These are phyloP conservation scores for Ceriops decandra DNA, from an alignment of 345 rosid genomes.

Conservation along the genomic window DNA sequence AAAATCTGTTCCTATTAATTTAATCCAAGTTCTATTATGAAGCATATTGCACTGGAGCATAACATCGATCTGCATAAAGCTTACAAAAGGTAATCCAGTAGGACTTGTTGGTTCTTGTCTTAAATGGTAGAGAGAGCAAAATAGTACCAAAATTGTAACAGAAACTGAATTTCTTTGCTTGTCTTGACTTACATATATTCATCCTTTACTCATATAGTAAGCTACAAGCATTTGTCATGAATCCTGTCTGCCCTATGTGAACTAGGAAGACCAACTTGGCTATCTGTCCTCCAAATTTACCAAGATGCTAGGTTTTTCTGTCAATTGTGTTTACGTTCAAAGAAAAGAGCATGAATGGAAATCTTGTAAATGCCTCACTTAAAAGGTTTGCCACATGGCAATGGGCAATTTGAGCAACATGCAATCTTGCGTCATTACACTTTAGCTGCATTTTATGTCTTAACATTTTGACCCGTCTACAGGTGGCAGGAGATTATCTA, in stretches of 20 bases:
- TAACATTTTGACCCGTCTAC: conserved; percentile 10
- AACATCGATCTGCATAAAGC: too few relatives aligned
- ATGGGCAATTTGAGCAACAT: not conserved
- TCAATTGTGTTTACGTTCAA: not conserved
- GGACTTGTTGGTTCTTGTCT: too few relatives aligned
- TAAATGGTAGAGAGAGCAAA: too few relatives aligned
- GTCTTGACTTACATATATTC: too few relatives aligned
- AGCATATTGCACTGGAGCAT: too few relatives aligned
- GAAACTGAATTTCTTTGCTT: too few relatives aligned
- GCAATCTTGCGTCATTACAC: not conserved
- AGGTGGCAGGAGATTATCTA: conserved; percentile 42
- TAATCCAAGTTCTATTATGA: too few relatives aligned
- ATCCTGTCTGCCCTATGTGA: not conserved
- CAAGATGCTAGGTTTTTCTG: not conserved
- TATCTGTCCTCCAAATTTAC: not conserved
- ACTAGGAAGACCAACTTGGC: not conserved
- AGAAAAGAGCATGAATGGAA: not conserved
- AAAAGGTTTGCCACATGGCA: not conserved
- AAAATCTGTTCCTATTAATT: too few relatives aligned
- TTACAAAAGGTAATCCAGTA: too few relatives aligned
- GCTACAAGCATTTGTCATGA: not conserved
- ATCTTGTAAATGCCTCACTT: not conserved
- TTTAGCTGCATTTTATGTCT: conserved; percentile 1
- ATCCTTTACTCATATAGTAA: not conserved
- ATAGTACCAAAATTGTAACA: too few relatives aligned